Evolutionary conservation across 768 basidiomycete genomes (phyloP).

Genomic region (Scleroderma citrinum): DNA sequence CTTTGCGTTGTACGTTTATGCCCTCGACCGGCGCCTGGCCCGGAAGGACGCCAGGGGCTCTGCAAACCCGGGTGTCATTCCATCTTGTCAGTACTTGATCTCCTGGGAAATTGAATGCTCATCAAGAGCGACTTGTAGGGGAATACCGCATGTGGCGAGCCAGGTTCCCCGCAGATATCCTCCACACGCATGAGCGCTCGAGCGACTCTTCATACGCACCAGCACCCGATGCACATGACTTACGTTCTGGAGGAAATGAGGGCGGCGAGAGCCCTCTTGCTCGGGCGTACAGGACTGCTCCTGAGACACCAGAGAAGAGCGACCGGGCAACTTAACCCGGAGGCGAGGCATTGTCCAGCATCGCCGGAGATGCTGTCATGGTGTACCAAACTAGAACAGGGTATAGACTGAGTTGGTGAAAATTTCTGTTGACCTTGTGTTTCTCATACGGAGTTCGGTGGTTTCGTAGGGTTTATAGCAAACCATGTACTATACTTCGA

Average conservation of each 20-base stretch:
- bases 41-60: conserved; percentile 11
- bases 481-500: too few species aligned
- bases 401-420: too few species aligned
- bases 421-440: too few species aligned
- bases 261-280: neutral
- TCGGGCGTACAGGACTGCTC: neutral
- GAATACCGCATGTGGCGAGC: conserved; percentile 23
- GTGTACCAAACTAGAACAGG: conserved; percentile 1
- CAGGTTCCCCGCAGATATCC: conserved; percentile 9
- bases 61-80: conserved; percentile 4
- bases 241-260: neutral
- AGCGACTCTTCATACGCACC: neutral
- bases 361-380: conserved; percentile 3
- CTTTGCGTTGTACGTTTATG: conserved; percentile 17
- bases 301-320: conserved; percentile 4
- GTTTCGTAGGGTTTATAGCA: too few species aligned
- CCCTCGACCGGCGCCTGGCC: conserved; percentile 13
- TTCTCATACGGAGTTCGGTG: too few species aligned
- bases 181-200: neutral
- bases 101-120: neutral
- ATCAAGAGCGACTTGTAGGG: conserved; percentile 11
- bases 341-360: conserved; percentile 3
- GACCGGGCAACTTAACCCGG: neutral
- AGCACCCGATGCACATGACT: neutral
- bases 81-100: conserved; percentile 12